Evolutionary conservation across 805 yeast species (phyloP).

Genomic region (Zygosaccharomyces lentus): DNA sequence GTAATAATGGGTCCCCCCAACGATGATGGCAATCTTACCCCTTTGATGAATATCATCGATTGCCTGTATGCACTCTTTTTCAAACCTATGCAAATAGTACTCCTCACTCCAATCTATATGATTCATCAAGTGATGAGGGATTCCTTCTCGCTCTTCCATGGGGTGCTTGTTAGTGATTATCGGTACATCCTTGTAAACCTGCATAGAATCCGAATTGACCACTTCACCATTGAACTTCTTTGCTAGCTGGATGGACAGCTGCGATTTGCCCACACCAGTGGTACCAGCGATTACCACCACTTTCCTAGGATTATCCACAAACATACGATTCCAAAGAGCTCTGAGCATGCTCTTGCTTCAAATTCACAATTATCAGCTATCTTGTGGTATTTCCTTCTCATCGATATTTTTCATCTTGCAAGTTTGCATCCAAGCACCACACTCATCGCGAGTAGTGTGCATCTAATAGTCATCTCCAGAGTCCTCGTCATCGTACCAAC

Average conservation of each 20-base stretch:
- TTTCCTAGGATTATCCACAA: constrained; percentile 24
- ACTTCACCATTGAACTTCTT: constrained; percentile 75
- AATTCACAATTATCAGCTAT: not conserved
- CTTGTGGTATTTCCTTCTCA: constrained; percentile 1
- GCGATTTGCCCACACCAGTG: constrained; percentile 95
- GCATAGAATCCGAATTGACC: constrained; percentile 97
- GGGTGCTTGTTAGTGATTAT: constrained; percentile 94
- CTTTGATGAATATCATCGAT: constrained; percentile 61
- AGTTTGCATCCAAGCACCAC: constrained; percentile 3
- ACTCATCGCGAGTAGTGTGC: not conserved
- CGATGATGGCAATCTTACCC: constrained; percentile 78
- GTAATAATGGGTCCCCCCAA: constrained; percentile 96
- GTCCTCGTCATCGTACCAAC: constrained; percentile 47
- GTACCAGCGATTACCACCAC: constrained; percentile 79
- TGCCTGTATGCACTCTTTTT: constrained; percentile 57
- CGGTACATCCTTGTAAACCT: constrained; percentile 70
- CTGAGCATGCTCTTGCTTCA: constrained; percentile 5
- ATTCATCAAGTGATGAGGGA: constrained; percentile 84
- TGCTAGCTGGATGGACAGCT: constrained; percentile 64
- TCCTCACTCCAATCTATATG: constrained; percentile 78
- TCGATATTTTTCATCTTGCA: not conserved
- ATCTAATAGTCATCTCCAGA: constrained; percentile 36
- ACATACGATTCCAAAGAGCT: constrained; percentile 4
- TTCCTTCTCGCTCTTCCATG: constrained; percentile 60
- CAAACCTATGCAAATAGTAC: constrained; percentile 75